Percentiles rank a stretch among this genome's conserved stretches.
Conservation (phyloP, 2,329 filamentous ascomycete genomes). For the Trichothecium roseum region DNA sequence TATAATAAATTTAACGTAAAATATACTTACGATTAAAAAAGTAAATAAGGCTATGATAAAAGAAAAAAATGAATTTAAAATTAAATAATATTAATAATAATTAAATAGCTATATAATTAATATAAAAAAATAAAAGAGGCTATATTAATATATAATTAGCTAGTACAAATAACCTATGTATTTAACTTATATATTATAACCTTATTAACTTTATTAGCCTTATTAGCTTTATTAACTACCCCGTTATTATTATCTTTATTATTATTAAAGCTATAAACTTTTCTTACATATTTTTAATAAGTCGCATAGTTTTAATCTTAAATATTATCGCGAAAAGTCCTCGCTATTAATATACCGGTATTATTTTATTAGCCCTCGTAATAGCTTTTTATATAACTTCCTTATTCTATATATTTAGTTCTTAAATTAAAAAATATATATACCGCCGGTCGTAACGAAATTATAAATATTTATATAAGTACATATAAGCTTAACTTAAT, state of each 20-base stretch:
- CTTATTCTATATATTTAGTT: neutral
- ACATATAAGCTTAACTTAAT: too few relatives aligned
- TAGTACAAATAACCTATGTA: neutral
- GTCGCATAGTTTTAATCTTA: too few relatives aligned
- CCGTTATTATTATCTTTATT: neutral
- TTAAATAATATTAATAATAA: slow-evolving; percentile 1
- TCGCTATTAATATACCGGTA: too few relatives aligned
- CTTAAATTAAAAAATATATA: neutral
- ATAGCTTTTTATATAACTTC: neutral
- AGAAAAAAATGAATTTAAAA: neutral
- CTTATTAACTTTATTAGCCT: neutral
- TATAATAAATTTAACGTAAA: too few relatives aligned
- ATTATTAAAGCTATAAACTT: neutral
- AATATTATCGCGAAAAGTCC: too few relatives aligned
- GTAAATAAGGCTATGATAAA: neutral
- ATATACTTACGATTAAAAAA: neutral
- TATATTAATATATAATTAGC: slow-evolving; percentile 2
- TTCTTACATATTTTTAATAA: neutral
- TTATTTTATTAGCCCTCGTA: too few relatives aligned
- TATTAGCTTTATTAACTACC: neutral
- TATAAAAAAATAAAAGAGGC: too few relatives aligned
- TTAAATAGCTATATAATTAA: slow-evolving; percentile 4
- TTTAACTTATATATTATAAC: neutral
- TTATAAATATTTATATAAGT: neutral
- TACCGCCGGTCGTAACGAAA: too few relatives aligned